A percentile compares a stretch with the other conserved stretches of the same genome.
Evolutionary conservation across 2,329 filamentous ascomycete species (phyloP).

Genomic region (Thelonectria blattea): DNA sequence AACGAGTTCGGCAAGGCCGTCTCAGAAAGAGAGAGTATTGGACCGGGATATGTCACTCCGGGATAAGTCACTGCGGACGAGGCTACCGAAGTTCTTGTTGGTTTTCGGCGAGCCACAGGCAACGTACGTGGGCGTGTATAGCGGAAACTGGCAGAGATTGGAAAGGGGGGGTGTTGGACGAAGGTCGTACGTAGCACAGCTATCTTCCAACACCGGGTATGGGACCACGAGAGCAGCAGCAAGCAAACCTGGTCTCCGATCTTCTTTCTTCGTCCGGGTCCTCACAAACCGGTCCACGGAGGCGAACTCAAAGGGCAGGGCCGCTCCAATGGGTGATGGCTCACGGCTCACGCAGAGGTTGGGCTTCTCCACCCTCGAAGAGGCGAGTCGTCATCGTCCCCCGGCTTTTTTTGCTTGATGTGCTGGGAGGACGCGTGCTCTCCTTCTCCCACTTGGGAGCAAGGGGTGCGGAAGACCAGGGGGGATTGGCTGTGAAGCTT

Average conservation of each 20-base stretch:
- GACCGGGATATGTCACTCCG: background rate
- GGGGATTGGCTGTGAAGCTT: background rate
- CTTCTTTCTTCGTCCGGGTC: background rate
- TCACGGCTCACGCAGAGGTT: background rate
- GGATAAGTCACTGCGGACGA: background rate
- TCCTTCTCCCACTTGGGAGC: background rate
- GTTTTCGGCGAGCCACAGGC: background rate
- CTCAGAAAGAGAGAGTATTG: background rate
- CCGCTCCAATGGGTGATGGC: background rate
- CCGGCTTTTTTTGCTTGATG: background rate
- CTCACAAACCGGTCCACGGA: background rate
- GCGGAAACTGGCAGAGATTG: background rate
- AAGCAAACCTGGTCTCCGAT: background rate
- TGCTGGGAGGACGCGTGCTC: conserved; percentile 16
- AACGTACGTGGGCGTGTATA: background rate
- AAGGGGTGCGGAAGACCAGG: background rate
- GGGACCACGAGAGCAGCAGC: background rate
- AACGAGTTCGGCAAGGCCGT: background rate
- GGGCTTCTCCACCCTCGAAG: conserved; percentile 4
- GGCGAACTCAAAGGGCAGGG: background rate
- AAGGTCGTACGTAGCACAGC: background rate
- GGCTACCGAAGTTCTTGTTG: background rate
- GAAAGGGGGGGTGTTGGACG: background rate
- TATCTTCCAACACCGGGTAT: background rate
- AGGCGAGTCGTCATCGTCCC: conserved; percentile 7